Conservation (phyloP, 192 early-diverging fungal species). For the Coemansia sp. region DNA sequence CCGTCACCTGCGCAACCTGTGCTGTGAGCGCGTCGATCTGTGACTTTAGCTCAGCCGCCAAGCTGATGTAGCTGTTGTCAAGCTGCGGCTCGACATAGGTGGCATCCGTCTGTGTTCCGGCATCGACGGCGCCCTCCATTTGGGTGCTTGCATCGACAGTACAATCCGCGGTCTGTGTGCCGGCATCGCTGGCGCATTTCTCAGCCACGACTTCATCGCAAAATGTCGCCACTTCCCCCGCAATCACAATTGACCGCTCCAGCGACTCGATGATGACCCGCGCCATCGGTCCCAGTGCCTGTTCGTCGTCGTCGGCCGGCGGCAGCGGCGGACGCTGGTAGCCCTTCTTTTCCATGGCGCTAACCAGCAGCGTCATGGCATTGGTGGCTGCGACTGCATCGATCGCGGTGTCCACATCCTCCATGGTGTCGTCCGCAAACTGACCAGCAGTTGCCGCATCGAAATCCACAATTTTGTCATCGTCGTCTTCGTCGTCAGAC, state of each 20-base stretch:
- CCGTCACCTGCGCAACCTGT: too few species aligned
- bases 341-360: neutral
- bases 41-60: too few species aligned
- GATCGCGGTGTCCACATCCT: neutral
- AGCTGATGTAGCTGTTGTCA: too few species aligned
- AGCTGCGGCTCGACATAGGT: too few species aligned
- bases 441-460: neutral
- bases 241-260: slow-evolving; percentile 17
- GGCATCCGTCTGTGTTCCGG: too few species aligned
- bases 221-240: slow-evolving; percentile 9
- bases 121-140: too few species aligned
- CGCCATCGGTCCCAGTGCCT: slow-evolving; percentile 16
- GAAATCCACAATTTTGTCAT: neutral
- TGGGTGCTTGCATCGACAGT: neutral
- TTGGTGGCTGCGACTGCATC: neutral
- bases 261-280: slow-evolving; percentile 13
- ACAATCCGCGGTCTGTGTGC: too few species aligned
- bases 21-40: too few species aligned
- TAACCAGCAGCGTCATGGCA: neutral
- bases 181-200: neutral
- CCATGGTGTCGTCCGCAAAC: neutral
- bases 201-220: neutral
- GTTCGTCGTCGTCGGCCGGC: neutral
- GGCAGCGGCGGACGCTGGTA: slow-evolving; percentile 13
- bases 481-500: slow-evolving; percentile 6